Evolutionary conservation across 2,329 filamentous ascomycete genomes (phyloP), one percentile per base, ranked within the genome.

Genomic region (Scedosporium aurantiacum): DNA sequence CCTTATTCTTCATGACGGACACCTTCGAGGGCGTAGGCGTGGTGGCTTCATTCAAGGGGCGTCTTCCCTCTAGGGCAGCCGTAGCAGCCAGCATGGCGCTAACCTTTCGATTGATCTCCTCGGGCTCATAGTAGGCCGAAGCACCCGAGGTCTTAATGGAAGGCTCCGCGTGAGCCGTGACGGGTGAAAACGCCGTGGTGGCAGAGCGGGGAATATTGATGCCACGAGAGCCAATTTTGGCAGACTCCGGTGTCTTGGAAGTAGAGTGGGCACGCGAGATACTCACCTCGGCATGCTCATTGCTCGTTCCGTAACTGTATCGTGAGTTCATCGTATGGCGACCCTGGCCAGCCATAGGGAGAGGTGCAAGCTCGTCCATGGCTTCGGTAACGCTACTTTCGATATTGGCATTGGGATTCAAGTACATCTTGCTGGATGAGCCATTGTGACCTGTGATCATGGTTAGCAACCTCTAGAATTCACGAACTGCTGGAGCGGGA

Each of bases 61-160:
- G 60, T n/a, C 64, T 61, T 27, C 72, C 69, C 61, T 75, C 75
- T 3, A 75, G 64, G 12, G 68, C 67, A 28, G 73, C 63, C 2
- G 69, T 73, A 5, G 73, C 72, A 8, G 73, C 71, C 23, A 76
- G 64, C 73, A 76, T 76, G 14, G 70, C 70, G 4, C 61, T 61
- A 10, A 74, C 63, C 62, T 75, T 75, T 23, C 69, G 62, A 27
- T 69, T 68, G 32, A 75, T 68, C 27, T 70, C 66, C 3, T 70
- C 66, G 14, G 68, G 61, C 21, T 62, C 63, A 8, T 54, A 23
- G 50, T 54, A 54, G 6, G 50, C 50, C 50, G 23, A 54, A 27
- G 50, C 3, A 5, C 18, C 23, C 12, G 50, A 10, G 4, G 50
- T 54, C 50, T 54, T 18, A 23, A 54, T 25, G 10, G 50, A 54